Evolutionary conservation across 2,329 filamentous ascomycete genomes (phyloP).

Genomic region (Trichoderma polysporum): DNA sequence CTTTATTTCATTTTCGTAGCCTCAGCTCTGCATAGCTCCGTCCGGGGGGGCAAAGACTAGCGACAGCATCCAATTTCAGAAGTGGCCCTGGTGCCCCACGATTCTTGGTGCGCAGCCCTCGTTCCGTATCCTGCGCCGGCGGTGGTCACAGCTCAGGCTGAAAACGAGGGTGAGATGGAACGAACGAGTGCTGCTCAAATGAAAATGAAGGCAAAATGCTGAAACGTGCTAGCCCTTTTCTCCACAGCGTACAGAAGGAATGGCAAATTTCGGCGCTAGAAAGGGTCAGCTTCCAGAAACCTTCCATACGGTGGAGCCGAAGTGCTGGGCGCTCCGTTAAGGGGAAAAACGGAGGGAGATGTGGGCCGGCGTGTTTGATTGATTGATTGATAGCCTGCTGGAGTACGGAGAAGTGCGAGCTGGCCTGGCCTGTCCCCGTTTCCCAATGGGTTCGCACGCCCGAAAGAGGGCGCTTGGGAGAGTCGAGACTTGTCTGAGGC

Average conservation of each 20-base stretch:
- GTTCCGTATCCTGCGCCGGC: background rate
- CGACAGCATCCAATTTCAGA: slow-evolving; percentile 14
- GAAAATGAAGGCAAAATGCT: background rate
- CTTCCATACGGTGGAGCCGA: slow-evolving; percentile 20
- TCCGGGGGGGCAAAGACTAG: background rate
- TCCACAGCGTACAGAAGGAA: background rate
- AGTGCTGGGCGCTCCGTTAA: slow-evolving; percentile 18
- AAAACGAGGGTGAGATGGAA: slow-evolving; percentile 11
- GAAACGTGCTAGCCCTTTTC: slow-evolving; percentile 18
- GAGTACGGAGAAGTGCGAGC: slow-evolving; percentile 13
- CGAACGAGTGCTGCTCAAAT: background rate
- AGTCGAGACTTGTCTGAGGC: slow-evolving; percentile 7
- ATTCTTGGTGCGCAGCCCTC: slow-evolving; percentile 5
- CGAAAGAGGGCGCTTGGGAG: slow-evolving; percentile 5
- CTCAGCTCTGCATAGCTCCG: slow-evolving; percentile 5
- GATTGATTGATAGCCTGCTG: background rate
- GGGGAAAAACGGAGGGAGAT: slow-evolving; percentile 13
- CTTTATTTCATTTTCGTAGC: background rate
- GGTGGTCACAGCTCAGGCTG: slow-evolving; percentile 5
- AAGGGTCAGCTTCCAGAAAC: slow-evolving; percentile 17
- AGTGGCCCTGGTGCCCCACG: slow-evolving; percentile 18
- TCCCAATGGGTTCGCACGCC: slow-evolving; percentile 5
- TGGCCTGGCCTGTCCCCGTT: background rate
- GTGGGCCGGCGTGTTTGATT: background rate
- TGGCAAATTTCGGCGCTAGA: slow-evolving; percentile 16